phyloP scores from a whole-genome alignment of 768 basidiomycete species.

The Filobasidium floriforme region DNA sequence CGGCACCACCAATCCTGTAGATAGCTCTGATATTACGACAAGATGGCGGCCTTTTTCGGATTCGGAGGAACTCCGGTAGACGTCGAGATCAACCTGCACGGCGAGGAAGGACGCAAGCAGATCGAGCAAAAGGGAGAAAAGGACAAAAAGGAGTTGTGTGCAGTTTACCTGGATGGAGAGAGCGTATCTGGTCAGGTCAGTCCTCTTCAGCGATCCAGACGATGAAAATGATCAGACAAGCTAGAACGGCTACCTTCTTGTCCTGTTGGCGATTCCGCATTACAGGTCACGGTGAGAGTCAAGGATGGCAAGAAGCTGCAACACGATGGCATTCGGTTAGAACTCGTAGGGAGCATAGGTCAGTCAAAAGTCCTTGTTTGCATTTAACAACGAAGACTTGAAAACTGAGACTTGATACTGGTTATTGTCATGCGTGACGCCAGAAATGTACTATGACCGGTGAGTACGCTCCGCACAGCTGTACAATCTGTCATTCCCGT shows the following conservation, averaged over 20 bases:
- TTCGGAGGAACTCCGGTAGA: constrained; percentile 77
- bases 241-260: neutral
- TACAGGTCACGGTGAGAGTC: constrained; percentile 72
- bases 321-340: constrained; percentile 95
- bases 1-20: no score
- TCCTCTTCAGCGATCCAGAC: neutral
- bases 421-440: neutral
- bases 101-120: constrained; percentile 77
- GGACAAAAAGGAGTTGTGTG: constrained; percentile 71
- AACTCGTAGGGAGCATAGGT: constrained; percentile 95
- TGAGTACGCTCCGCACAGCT: constrained; percentile 3
- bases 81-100: constrained; percentile 77
- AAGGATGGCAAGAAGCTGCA: constrained; percentile 89
- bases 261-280: neutral
- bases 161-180: constrained; percentile 94
- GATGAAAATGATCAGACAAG: neutral
- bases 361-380: constrained; percentile 31
- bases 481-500: no score
- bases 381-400: neutral
- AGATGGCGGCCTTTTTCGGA: constrained; percentile 75
- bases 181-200: constrained; percentile 75
- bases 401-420: neutral
- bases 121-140: constrained; percentile 67
- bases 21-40: neutral
- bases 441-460: constrained; percentile 84